These are phyloP conservation scores for Leptodermis oblonga DNA, from an alignment of 257 asterid genomes.

Conservation along the genomic window DNA sequence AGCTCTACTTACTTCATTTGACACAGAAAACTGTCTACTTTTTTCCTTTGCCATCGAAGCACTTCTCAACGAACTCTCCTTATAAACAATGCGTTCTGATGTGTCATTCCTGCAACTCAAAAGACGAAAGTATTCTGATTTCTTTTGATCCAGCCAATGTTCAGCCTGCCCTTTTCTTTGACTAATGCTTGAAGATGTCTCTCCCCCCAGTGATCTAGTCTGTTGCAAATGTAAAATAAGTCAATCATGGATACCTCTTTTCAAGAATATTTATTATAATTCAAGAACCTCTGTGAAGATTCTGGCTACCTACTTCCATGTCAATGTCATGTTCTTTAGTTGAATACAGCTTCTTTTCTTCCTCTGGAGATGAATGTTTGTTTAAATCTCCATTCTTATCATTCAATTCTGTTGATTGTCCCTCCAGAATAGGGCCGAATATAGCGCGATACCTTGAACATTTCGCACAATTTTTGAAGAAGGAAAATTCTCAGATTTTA, in stretches of 20 bases:
- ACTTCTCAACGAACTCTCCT: conserved; percentile 17
- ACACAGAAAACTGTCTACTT: conserved; percentile 5
- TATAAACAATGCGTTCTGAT: conserved; percentile 23
- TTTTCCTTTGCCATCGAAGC: conserved; percentile 28
- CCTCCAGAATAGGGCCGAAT: conserved; percentile 44
- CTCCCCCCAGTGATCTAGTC: conserved; percentile 36
- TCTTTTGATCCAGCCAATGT: conserved; percentile 34
- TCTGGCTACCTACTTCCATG: conserved; percentile 44
- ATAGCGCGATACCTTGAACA: conserved; percentile 52
- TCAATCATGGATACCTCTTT: conserved; percentile 1
- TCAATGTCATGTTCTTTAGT: conserved; percentile 26
- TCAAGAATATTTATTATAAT: background rate
- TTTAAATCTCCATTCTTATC: conserved; percentile 24
- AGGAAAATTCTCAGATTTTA: background rate
- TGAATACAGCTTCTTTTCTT: conserved; percentile 22
- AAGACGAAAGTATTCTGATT: conserved; percentile 44
- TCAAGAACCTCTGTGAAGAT: conserved; percentile 7
- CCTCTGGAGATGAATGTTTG: conserved; percentile 32
- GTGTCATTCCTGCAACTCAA: conserved; percentile 51
- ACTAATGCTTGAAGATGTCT: conserved; percentile 42
- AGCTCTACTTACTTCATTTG: conserved; percentile 35
- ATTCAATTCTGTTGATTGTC: conserved; percentile 36
- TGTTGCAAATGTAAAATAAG: conserved; percentile 22
- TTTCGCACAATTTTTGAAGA: conserved; percentile 1
- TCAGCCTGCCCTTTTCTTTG: conserved; percentile 32